Percentiles rank a stretch among this genome's conserved stretches.
Conservation (phyloP, 1,284 basidiomycete genomes). For the Volvariella surrecta region DNA sequence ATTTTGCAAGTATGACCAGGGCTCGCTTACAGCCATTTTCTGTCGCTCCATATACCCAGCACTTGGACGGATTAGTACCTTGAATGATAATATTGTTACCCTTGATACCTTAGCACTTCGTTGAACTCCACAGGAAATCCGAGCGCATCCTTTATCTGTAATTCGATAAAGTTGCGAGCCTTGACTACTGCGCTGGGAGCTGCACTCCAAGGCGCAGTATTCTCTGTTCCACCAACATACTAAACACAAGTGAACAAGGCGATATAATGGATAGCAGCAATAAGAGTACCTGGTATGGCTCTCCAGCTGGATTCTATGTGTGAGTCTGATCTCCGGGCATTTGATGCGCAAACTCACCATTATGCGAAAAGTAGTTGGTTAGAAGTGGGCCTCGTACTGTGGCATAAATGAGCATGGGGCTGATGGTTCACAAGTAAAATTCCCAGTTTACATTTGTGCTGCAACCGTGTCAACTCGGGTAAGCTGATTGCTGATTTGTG, state of each 20-base stretch:
- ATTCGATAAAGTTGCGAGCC: conserved; percentile 50
- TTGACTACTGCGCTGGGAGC: conserved; percentile 48
- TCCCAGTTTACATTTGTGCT: conserved; percentile 3
- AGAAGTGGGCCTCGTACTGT: conserved; percentile 59
- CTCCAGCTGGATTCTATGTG: conserved; percentile 61
- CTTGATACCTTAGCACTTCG: conserved; percentile 52
- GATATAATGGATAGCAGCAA: not conserved
- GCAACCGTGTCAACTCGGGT: too few species aligned
- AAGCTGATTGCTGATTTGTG: too few species aligned
- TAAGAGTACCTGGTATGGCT: conserved; percentile 53
- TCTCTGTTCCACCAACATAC: conserved; percentile 68
- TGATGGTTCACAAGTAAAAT: conserved; percentile 8
- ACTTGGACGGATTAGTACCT: conserved; percentile 17
- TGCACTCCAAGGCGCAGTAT: conserved; percentile 53
- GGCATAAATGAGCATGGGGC: conserved; percentile 3
- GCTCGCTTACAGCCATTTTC: conserved; percentile 61
- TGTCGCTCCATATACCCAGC: conserved; percentile 78
- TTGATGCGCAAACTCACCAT: conserved; percentile 37
- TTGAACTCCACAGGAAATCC: conserved; percentile 42
- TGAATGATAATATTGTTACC: not conserved
- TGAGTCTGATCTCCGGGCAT: too few species aligned
- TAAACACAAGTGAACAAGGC: conserved; percentile 17
- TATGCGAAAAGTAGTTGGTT: conserved; percentile 78
- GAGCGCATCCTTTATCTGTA: conserved; percentile 36
- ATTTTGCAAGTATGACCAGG: conserved; percentile 1